Conservation (phyloP, 2,329 filamentous ascomycete genomes). For the Ascocoryne sarcoides region DNA sequence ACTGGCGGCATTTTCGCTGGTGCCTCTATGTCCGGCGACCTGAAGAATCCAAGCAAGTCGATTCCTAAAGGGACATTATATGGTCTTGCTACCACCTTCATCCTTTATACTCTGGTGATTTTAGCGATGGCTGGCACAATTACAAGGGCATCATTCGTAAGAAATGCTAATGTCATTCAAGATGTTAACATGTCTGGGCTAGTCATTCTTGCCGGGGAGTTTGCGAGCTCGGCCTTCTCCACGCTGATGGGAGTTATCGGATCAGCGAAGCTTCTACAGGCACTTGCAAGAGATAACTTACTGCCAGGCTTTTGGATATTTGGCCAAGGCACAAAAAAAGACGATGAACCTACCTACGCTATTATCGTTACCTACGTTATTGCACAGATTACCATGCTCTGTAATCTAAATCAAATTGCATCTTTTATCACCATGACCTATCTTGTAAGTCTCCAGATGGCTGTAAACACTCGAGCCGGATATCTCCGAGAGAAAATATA, state of each 20-base stretch:
- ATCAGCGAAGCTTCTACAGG: conserved; percentile 76
- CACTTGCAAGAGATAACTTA: conserved; percentile 69
- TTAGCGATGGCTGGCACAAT: conserved; percentile 70
- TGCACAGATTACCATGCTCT: conserved; percentile 71
- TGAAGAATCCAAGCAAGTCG: conserved; percentile 72
- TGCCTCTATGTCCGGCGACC: conserved; percentile 83
- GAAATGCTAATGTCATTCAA: conserved; percentile 65
- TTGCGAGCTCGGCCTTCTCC: conserved; percentile 76
- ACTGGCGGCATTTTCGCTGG: conserved; percentile 56
- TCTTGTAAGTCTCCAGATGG: conserved; percentile 41
- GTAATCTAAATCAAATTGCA: conserved; percentile 80
- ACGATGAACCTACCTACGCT: conserved; percentile 68
- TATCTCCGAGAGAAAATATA: not conserved
- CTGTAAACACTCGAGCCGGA: not conserved
- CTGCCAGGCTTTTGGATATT: conserved; percentile 70
- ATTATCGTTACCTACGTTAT: conserved; percentile 68
- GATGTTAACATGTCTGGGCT: conserved; percentile 68
- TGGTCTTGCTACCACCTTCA: conserved; percentile 67
- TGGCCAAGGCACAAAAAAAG: conserved; percentile 60
- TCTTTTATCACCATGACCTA: conserved; percentile 89
- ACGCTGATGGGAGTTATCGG: conserved; percentile 82
- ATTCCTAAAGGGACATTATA: conserved; percentile 80
- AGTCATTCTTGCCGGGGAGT: conserved; percentile 71
- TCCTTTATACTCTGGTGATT: conserved; percentile 68
- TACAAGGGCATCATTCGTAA: conserved; percentile 62